These are phyloP conservation scores for Solanum clarkiae DNA, from an alignment of 257 asterid genomes.

Conservation along the genomic window DNA sequence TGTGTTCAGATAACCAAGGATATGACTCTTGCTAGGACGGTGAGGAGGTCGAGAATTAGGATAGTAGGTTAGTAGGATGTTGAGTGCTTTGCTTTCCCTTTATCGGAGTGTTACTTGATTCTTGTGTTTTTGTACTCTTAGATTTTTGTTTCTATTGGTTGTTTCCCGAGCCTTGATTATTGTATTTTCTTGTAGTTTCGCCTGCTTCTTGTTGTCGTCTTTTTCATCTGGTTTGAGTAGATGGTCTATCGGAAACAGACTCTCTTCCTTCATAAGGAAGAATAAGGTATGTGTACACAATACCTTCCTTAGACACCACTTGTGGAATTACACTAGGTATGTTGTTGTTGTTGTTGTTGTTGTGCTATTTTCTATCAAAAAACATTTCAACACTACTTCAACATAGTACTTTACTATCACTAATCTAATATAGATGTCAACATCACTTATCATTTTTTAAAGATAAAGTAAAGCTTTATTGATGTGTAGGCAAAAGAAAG, in stretches of 20 bases:
- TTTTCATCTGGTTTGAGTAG: too few relatives aligned
- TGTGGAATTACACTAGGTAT: neutral
- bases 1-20: neutral
- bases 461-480: neutral
- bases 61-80: neutral
- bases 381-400: neutral
- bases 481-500: neutral
- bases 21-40: neutral
- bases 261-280: neutral
- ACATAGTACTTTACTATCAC: neutral
- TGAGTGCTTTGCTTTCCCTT: neutral
- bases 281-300: neutral
- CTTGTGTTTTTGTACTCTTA: neutral
- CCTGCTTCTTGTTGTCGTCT: neutral
- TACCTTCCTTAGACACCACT: neutral
- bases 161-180: neutral
- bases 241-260: neutral
- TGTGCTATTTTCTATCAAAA: neutral
- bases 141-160: neutral
- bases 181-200: neutral
- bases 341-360: neutral
- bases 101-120: neutral
- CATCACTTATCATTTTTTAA: neutral
- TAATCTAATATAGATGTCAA: neutral
- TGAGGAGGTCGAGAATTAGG: neutral